Base-by-base conservation (phyloP, 129 eudicot species). In the Saussurea involucrata region DNA sequence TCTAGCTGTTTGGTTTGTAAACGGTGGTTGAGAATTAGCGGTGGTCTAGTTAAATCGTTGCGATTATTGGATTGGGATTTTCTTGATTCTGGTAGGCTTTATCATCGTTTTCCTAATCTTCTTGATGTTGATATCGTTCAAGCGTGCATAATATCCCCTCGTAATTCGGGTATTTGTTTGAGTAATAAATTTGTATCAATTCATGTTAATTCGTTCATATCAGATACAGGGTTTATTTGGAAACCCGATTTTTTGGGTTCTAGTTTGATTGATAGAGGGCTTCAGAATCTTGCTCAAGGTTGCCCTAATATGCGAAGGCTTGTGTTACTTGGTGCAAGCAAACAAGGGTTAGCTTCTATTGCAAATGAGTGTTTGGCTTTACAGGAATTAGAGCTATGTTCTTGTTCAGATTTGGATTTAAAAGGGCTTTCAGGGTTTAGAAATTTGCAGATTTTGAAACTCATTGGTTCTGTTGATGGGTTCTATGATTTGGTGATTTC, bases 21-120 rank as follows among this genome's bases (percentile, higher is more conserved):
- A 79, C 81, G 99, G 34, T 89, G 96, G 97, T 75, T 69, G 24
- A 76, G 69, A 34, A 66, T 95, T 37, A 78, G 75, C 44, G 97
- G 99, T 6, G 83, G 86, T 60, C 57, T 95, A 72, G 81, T 92
- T 27, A 49, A 67, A 9, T 82, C 85, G 1, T 64, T 95, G 69
- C 85, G 69, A 84, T n/a, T 95, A 1, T 63, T 85, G 11, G 99
- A 95, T 79, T 95, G 99, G 99, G 97, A 92, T 28, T 92, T 95
- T 85, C 69, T 95, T 11, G 94, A 86, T 31, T 88, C 97, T 2
- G 99, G 99, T 49, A 74, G 97, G 84, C 75, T 95, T 6, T 76
- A 63, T 72, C 76, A 66, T 63, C 84, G 99, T 0, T 95, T 92
- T 70, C 97, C 99, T 29, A 86, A 86, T 88, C 83, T 95, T 36